A percentile compares a stretch with the other conserved stretches of the same genome.
Evolutionary conservation across 768 basidiomycete species (phyloP).

Genomic region (Daedaleopsis sinensis): DNA sequence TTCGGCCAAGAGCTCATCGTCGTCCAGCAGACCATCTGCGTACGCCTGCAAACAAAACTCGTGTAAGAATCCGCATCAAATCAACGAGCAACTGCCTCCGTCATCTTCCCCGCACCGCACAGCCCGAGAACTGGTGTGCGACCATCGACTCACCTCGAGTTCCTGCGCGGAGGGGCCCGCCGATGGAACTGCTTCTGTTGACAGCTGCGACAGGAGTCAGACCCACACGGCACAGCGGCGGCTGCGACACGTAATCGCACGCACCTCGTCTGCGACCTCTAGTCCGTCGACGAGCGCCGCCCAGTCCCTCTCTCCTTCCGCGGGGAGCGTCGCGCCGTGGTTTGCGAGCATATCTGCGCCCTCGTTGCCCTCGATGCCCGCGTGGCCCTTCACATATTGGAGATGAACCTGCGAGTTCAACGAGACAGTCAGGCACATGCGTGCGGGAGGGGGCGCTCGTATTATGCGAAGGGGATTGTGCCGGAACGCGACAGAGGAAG

Average conservation of each 20-base stretch:
- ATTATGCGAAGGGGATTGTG: too few species aligned
- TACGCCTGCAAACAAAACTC: neutral
- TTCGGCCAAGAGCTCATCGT: neutral
- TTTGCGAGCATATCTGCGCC: slow-evolving; percentile 80
- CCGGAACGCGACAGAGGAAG: too few species aligned
- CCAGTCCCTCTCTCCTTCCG: slow-evolving; percentile 63
- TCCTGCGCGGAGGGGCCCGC: neutral
- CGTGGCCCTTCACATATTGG: slow-evolving; percentile 79
- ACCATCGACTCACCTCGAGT: neutral
- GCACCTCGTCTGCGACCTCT: neutral
- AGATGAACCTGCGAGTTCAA: slow-evolving; percentile 37
- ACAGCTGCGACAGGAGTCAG: neutral
- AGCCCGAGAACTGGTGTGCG: too few species aligned
- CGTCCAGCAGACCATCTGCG: neutral
- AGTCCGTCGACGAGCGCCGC: slow-evolving; percentile 19
- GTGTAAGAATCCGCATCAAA: neutral
- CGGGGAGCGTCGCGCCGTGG: slow-evolving; percentile 47
- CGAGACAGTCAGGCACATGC: neutral
- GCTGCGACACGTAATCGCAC: too few species aligned
- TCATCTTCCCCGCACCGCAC: too few species aligned
- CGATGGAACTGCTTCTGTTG: neutral
- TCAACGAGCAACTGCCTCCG: too few species aligned
- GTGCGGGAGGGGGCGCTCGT: too few species aligned
- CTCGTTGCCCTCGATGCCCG: slow-evolving; percentile 82
- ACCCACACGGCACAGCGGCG: neutral